Evolutionary conservation across 2,329 filamentous ascomycete species (phyloP).

Genomic region (Xylaria digitata): DNA sequence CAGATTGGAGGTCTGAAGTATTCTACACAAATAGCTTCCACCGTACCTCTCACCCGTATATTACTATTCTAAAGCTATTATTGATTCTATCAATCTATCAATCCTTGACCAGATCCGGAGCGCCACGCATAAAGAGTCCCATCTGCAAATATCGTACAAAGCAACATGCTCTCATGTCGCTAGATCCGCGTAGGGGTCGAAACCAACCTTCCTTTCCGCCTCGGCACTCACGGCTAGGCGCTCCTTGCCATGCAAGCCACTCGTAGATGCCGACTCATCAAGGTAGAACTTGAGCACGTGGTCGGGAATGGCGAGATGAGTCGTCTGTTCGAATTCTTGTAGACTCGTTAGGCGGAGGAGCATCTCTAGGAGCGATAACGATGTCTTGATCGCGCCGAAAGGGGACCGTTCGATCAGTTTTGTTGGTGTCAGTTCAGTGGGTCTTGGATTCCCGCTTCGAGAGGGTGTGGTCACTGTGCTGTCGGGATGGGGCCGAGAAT

Average conservation of each 20-base stretch:
- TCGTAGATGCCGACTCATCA: constrained; percentile 65
- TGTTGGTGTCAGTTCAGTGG: constrained; percentile 27
- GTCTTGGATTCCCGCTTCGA: not conserved
- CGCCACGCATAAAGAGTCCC: not conserved
- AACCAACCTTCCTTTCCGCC: constrained; percentile 63
- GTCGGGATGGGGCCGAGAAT: too few relatives aligned
- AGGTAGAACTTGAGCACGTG: constrained; percentile 91
- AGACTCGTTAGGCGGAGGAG: constrained; percentile 85
- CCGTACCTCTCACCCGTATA: not conserved
- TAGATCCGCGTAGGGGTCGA: constrained; percentile 65
- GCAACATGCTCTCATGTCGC: constrained; percentile 18
- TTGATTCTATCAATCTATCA: not conserved
- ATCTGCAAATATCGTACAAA: not conserved
- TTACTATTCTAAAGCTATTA: not conserved
- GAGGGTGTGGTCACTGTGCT: not conserved
- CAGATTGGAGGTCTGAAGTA: not conserved
- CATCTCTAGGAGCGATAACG: constrained; percentile 84
- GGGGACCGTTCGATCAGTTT: constrained; percentile 58
- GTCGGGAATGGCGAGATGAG: constrained; percentile 89
- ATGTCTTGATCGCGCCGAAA: constrained; percentile 65
- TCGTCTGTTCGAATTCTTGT: constrained; percentile 91
- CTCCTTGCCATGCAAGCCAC: constrained; percentile 60
- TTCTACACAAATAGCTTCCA: not conserved
- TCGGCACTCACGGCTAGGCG: constrained; percentile 58
- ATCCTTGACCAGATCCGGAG: not conserved